Conservation (phyloP, 139 green algal genomes). For the Tetraselmis striata region DNA sequence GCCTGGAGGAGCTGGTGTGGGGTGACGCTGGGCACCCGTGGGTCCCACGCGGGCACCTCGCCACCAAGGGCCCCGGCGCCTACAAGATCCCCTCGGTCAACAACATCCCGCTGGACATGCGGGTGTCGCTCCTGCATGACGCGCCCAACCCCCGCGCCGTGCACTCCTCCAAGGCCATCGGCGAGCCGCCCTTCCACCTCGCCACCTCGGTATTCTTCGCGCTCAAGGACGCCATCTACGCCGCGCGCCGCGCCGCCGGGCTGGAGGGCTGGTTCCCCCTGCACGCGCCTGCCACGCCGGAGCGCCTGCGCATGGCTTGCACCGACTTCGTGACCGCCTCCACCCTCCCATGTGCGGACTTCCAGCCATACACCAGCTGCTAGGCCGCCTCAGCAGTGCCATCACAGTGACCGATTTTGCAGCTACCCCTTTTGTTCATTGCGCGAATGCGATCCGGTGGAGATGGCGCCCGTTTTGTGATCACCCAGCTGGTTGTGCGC, state of each 20-base stretch:
- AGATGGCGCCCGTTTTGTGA: too few species aligned
- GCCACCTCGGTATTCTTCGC: conserved; percentile 82
- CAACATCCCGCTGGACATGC: conserved; percentile 92
- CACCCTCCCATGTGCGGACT: too few species aligned
- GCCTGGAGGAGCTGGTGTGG: conserved; percentile 93
- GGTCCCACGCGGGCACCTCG: conserved; percentile 70
- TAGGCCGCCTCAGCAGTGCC: too few species aligned
- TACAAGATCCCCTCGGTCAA: conserved; percentile 96
- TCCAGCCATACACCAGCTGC: too few species aligned
- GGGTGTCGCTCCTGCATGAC: conserved; percentile 75
- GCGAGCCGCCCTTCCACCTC: conserved; percentile 92
- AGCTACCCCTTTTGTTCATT: too few species aligned
- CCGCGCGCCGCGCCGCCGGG: conserved; percentile 47
- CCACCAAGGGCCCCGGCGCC: conserved; percentile 71
- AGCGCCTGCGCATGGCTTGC: too few species aligned
- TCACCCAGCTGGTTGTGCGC: too few species aligned
- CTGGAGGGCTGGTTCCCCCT: conserved; percentile 63
- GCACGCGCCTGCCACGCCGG: conserved; percentile 77
- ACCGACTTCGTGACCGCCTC: too few species aligned
- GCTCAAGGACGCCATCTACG: conserved; percentile 81
- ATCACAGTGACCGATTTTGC: too few species aligned
- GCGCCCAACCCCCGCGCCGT: conserved; percentile 74
- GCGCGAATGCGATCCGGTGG: too few species aligned
- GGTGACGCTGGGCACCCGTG: conserved; percentile 77
- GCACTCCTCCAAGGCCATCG: conserved; percentile 88